Evolutionary conservation across 495 filamentous ascomycete genomes (phyloP), one percentile per base, ranked within the genome.

Genomic region (Mytilinidion resinicola): DNA sequence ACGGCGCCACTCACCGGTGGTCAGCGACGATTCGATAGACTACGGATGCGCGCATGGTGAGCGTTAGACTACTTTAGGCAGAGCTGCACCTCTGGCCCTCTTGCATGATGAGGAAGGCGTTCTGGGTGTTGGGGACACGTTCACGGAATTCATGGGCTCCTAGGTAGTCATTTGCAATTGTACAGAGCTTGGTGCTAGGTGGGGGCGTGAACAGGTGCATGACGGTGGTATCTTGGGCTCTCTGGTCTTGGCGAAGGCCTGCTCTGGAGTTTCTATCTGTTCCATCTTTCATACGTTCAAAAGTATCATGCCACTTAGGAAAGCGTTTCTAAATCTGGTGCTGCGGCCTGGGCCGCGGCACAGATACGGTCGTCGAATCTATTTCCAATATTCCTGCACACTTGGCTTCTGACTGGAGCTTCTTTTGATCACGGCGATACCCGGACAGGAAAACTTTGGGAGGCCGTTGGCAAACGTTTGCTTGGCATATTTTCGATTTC

Each of bases 11-110:
- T 49, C 46, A 49, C 21, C 9, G 9, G 46, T 49, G 21, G 12
- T 49, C 33, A 19, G 39, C 54, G 41, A 56, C 30, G 54, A 20
- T 30, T 25, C 30, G 54, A 56, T 56, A 56, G 54, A 56, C 20
- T 56, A 49, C 21, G 15, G 54, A 10, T 21, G 54, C 21, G 47
- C 38, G 41, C 54, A 56, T 56, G 54, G 42, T 46, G 54, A n/a
- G 41, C 38, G 54, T 44, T 55, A 42, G 39, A 33, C 52, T 34
- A 42, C 17, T 55, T 39, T 33, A 20, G 14, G 52, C 36, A 41
- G 14, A 33, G 52, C 11, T 17, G 52, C 36, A 25, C 11, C 37
- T 21, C 36, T 55, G 15, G 52, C 20, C 37, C 39, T 55, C 19
- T 55, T 39, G 52, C 52, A 55, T 55, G 15, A 30, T 15, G 14